A percentile compares a stretch with the other conserved stretches of the same genome.
Conservation (phyloP, 1,139 yeast genomes). For the Candida pseudoviswanathii region DNA sequence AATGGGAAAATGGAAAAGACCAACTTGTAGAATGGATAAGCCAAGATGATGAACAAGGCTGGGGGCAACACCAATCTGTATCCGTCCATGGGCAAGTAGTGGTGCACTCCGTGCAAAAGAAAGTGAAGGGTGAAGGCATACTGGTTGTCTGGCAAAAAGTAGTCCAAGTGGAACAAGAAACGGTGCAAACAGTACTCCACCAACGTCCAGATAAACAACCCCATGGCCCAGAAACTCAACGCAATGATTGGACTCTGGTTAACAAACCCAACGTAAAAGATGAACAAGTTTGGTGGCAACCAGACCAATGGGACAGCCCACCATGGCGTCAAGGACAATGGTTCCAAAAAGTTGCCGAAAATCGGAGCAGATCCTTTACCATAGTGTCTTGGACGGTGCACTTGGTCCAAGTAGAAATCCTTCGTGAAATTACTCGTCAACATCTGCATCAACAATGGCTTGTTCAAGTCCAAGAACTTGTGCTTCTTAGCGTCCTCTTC, state of each 20-base stretch:
- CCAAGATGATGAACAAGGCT: slow-evolving; percentile 59
- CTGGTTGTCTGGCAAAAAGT: slow-evolving; percentile 79
- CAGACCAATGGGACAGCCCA: slow-evolving; percentile 84
- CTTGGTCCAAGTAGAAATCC: slow-evolving; percentile 91
- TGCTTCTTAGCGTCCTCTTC: slow-evolving; percentile 70
- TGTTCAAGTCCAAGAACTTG: slow-evolving; percentile 80
- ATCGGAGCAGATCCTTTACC: slow-evolving; percentile 84
- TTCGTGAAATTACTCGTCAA: slow-evolving; percentile 72
- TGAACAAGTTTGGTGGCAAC: slow-evolving; percentile 74
- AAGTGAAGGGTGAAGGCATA: slow-evolving; percentile 80
- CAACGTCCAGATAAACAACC: slow-evolving; percentile 88
- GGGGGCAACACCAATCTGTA: slow-evolving; percentile 96
- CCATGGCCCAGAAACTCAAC: slow-evolving; percentile 53
- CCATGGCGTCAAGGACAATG: slow-evolving; percentile 52
- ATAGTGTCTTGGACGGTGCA: slow-evolving; percentile 92
- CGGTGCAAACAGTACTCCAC: slow-evolving; percentile 88
- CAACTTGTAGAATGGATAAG: slow-evolving; percentile 45
- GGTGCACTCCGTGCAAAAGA: slow-evolving; percentile 93
- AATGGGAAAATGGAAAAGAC: slow-evolving; percentile 44
- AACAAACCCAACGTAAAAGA: slow-evolving; percentile 43
- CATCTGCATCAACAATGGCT: slow-evolving; percentile 81
- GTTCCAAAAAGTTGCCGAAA: slow-evolving; percentile 52
- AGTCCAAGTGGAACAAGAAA: slow-evolving; percentile 89
- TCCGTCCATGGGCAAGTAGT: slow-evolving; percentile 95
- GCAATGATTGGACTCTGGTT: slow-evolving; percentile 39